Base-by-base conservation (phyloP, 139 green algal species). In the Auxenochlorella pyrenoidosa region DNA sequence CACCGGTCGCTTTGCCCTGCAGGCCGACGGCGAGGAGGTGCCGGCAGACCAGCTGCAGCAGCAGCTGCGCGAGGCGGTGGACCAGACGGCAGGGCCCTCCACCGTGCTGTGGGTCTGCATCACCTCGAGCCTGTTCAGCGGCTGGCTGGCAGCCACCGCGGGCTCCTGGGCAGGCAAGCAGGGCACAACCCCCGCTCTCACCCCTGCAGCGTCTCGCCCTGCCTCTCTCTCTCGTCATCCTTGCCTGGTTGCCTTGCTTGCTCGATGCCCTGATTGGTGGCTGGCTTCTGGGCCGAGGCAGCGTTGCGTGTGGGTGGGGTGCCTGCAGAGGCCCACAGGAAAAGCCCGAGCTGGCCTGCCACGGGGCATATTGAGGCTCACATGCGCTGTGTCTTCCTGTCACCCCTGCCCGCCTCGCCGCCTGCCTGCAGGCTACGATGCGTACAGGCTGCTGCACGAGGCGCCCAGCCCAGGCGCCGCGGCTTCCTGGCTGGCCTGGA, bases 401-500 rank as follows among this genome's bases (percentile, higher is more conserved):
- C n/a, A n/a, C n/a, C n/a, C 54, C 54, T 22, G 54, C 54, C 54
- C 18, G 54, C 54, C 54, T 24, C 54, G 13, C 54, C 54, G 2
- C 15, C 18, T 24, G 54, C 54, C 54, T 63, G 54, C 54, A 63
- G 78, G 78, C 18, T 59, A 71, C 36, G 66, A 85, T 16, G 80
- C 80, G 4, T 85, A 85, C 80, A 60, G 66, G 12, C 59, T 85
- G 80, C 63, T 77, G 40, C 80, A 85, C 63, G 80, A 85, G 34
- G 22, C 16, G 24, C 63, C 63, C 40, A 34, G 44, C 79, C 24
- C 40, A 10, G 21, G 19, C 5, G 59, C 63, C 26, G 63, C 63
- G 34, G 28, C 80, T 28, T 13, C 41, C 13, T 76, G 60, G 80
- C 40, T 76, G 60, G 80, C 60, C 15, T 85, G 80, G 80, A 85